Evolutionary conservation across 2,329 filamentous ascomycete species (phyloP).

Genomic region (Fusarium liriodendri): DNA sequence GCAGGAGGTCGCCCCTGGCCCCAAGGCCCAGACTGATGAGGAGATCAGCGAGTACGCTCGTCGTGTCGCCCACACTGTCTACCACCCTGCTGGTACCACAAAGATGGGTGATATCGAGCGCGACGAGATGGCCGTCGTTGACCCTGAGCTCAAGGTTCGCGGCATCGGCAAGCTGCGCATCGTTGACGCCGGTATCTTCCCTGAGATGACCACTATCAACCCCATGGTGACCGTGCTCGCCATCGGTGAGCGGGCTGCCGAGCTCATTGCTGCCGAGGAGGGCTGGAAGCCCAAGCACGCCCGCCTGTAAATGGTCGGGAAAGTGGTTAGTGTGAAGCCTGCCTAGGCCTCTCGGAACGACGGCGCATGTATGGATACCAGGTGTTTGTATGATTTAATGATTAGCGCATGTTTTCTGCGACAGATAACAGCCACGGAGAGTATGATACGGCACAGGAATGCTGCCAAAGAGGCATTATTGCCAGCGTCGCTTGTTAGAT

Average conservation of each 20-base stretch:
- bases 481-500: conserved; percentile 26
- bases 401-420: conserved; percentile 30
- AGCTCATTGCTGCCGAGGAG: conserved; percentile 79
- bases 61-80: conserved; percentile 86
- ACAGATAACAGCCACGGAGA: background rate
- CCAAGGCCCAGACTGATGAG: conserved; percentile 79
- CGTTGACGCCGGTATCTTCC: conserved; percentile 89
- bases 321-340: background rate
- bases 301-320: conserved; percentile 43
- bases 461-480: conserved; percentile 6
- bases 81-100: conserved; percentile 89
- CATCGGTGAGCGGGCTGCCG: conserved; percentile 85
- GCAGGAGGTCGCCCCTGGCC: conserved; percentile 83
- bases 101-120: conserved; percentile 83
- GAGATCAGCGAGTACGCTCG: conserved; percentile 85
- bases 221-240: conserved; percentile 91
- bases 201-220: conserved; percentile 87
- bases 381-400: conserved; percentile 32
- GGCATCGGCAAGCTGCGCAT: conserved; percentile 81
- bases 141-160: conserved; percentile 76
- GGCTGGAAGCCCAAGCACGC: conserved; percentile 56
- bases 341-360: conserved; percentile 4
- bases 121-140: conserved; percentile 83
- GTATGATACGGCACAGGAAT: background rate
- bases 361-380: conserved; percentile 15